phyloP scores from a whole-genome alignment of 805 yeast species.

The Kluyveromyces siamensis region DNA sequence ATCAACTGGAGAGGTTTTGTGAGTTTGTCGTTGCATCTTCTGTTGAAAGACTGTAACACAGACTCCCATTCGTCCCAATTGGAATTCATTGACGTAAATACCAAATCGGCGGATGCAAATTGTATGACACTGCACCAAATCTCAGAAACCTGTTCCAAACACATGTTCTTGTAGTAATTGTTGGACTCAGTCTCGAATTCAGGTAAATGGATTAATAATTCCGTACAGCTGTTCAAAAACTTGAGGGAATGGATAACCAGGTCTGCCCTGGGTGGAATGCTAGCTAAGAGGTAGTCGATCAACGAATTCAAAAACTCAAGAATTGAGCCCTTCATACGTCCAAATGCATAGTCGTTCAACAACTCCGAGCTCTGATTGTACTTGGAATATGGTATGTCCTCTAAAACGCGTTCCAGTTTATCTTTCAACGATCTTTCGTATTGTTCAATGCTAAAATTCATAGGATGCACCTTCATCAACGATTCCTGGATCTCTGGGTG shows the following conservation, averaged over 20 bases:
- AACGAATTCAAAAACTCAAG: constrained; percentile 27
- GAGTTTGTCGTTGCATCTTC: constrained; percentile 16
- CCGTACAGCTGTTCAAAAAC: constrained; percentile 23
- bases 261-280: constrained; percentile 24
- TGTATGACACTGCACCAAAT: constrained; percentile 26
- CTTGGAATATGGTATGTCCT: constrained; percentile 24
- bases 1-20: constrained; percentile 18
- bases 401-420: constrained; percentile 17
- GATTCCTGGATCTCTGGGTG: constrained; percentile 22
- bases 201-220: constrained; percentile 22
- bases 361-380: constrained; percentile 9
- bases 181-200: constrained; percentile 26
- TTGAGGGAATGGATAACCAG: constrained; percentile 21
- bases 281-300: constrained; percentile 25
- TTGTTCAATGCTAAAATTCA: constrained; percentile 17
- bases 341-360: constrained; percentile 29
- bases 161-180: constrained; percentile 29
- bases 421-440: constrained; percentile 13
- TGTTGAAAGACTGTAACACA: constrained; percentile 18
- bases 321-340: constrained; percentile 23
- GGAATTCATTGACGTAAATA: constrained; percentile 11
- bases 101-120: constrained; percentile 17
- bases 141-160: constrained; percentile 27
- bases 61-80: constrained; percentile 13
- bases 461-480: constrained; percentile 7